phyloP scores from a whole-genome alignment of 1,139 yeast species.

The Hyphopichia wangnamkhiaoensis region DNA sequence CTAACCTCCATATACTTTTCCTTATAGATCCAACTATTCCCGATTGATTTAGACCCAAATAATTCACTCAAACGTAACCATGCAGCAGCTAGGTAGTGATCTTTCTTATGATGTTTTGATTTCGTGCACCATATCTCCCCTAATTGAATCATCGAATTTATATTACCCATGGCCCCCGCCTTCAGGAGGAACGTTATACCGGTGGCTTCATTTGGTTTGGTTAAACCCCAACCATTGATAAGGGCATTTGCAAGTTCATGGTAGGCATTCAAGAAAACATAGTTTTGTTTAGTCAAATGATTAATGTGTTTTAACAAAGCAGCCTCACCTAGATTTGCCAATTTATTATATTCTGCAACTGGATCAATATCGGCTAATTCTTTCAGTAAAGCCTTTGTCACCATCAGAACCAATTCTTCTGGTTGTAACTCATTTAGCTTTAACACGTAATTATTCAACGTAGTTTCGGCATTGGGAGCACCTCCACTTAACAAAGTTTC shows the following conservation, averaged over 20 bases:
- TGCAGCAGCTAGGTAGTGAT: conserved; percentile 64
- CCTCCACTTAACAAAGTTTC: conserved; percentile 7
- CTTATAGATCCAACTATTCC: conserved; percentile 79
- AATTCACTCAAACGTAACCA: conserved; percentile 70
- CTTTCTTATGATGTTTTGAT: conserved; percentile 57
- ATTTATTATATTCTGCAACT: conserved; percentile 23
- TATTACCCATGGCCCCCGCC: conserved; percentile 70
- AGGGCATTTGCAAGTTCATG: conserved; percentile 64
- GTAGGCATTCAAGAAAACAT: conserved; percentile 34
- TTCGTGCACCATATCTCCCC: conserved; percentile 70
- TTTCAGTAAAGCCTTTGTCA: conserved; percentile 10
- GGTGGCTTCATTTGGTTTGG: conserved; percentile 51
- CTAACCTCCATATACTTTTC: conserved; percentile 54
- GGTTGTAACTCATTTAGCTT: conserved; percentile 30
- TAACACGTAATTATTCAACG: conserved; percentile 14
- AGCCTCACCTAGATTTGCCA: conserved; percentile 24
- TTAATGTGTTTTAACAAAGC: conserved; percentile 30
- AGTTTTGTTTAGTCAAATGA: conserved; percentile 28
- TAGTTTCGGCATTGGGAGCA: conserved; percentile 5
- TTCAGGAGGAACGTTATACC: conserved; percentile 65
- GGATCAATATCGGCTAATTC: conserved; percentile 29
- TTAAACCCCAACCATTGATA: conserved; percentile 61
- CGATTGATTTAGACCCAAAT: conserved; percentile 64
- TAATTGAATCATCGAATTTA: conserved; percentile 68
- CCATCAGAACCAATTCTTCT: conserved; percentile 32